Conservation (phyloP, 2,329 filamentous ascomycete species). For the Penicillium digitatum region DNA sequence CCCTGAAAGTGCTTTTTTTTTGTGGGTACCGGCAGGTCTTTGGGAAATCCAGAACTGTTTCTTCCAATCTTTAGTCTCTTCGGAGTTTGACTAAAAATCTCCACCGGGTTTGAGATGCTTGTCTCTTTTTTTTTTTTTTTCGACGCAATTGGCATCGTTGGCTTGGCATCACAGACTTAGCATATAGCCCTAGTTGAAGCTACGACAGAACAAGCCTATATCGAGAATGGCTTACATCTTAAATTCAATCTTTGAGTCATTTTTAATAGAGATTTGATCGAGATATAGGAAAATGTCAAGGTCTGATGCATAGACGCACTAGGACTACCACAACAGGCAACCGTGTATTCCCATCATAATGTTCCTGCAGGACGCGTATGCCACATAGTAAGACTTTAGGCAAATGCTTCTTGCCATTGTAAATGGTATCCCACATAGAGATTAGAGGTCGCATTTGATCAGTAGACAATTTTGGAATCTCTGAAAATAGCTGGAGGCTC, state of each 20-base stretch:
- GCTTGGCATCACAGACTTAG: slow-evolving; percentile 5
- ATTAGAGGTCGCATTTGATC: neutral
- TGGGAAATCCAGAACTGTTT: neutral
- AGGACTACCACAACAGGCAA: slow-evolving; percentile 8
- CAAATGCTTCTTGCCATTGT: neutral
- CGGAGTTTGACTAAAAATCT: neutral
- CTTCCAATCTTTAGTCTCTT: neutral
- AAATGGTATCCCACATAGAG: neutral
- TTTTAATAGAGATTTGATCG: neutral
- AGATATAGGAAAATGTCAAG: neutral
- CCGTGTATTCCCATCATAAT: slow-evolving; percentile 3
- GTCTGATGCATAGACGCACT: neutral
- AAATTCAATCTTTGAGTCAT: neutral
- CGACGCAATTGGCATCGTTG: slow-evolving; percentile 17
- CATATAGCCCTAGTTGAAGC: neutral
- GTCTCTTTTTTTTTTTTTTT: neutral
- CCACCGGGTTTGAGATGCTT: neutral
- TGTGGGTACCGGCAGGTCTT: neutral
- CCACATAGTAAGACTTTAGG: neutral
- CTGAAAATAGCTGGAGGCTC: neutral
- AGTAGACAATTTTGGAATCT: neutral
- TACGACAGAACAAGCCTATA: neutral
- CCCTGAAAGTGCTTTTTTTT: slow-evolving; percentile 1
- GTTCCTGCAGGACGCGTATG: slow-evolving; percentile 22
- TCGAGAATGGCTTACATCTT: neutral